phyloP scores from a whole-genome alignment of 768 basidiomycete species.

The Boletus vermiculosoides region DNA sequence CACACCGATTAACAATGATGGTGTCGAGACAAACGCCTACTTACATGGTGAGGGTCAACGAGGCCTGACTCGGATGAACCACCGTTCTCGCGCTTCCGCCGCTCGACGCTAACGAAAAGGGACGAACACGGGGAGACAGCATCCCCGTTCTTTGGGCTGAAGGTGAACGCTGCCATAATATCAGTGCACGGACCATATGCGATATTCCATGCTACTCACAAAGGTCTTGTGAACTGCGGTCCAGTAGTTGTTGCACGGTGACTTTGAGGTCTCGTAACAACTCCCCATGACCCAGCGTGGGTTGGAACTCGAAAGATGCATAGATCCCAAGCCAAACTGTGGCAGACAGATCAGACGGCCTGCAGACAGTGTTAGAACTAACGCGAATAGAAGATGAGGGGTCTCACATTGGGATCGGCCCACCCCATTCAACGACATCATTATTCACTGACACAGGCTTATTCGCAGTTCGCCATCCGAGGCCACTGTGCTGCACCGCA shows the following conservation, averaged over 20 bases:
- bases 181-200: not conserved
- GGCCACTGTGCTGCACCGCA: not conserved
- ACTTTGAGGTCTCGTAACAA: not conserved
- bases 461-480: not conserved
- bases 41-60: not conserved
- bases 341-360: not conserved
- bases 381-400: not conserved
- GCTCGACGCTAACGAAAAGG: too few species aligned
- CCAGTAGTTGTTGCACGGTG: not conserved
- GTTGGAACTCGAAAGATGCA: not conserved
- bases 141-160: not conserved
- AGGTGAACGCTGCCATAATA: not conserved
- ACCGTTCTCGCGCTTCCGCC: not conserved
- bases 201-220: not conserved
- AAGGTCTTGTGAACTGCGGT: not conserved
- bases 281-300: not conserved
- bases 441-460: not conserved
- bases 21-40: not conserved
- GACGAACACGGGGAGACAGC: not conserved
- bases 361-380: not conserved
- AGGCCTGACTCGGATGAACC: not conserved
- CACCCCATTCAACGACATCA: not conserved
- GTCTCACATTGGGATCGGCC: constrained; percentile 2
- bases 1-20: not conserved
- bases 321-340: not conserved